Evolutionary conservation across 2,329 filamentous ascomycete genomes (phyloP), one percentile per base, ranked within the genome.

Genomic region (Blastomyces gilchristii): DNA sequence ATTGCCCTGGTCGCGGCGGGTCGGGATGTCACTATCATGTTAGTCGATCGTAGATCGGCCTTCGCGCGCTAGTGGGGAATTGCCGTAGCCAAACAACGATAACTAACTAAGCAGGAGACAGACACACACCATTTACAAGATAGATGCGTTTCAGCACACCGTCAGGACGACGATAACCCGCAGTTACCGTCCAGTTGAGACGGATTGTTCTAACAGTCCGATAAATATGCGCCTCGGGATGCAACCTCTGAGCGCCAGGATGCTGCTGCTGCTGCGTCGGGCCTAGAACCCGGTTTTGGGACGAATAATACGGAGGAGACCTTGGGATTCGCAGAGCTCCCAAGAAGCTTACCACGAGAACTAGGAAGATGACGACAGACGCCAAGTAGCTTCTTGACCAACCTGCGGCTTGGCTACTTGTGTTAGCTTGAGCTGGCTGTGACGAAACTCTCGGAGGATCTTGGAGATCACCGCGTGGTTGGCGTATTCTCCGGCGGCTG

Each of bases 141-240:
- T 80, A 81, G 3, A 83, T 74, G 0, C 68, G 66, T 66, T 82
- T 82, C n/a, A 71, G 65, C 0, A 83, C 81, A 0, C 82, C 81
- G 67, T 84, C 81, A 6, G 80, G 79, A 2, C 74, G 72, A n/a
- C 73, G 69, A 37, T 68, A 45, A 0, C 66, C 74, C 22, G 73
- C 71, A 2, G 75, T 79, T 18, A 82, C 72, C 16, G 70, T 74
- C 78, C 78, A 82, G 61, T 73, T 64, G 37, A 75, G 68, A 43
- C 69, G 68, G n/a, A 73, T 70, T 7, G 72, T 76, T 3, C 47
- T 67, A 0, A 76, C 63, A 1, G 66, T 59, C 16, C 80, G 75
- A 52, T 70, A 69, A 4, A 74, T 64, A 68, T 82, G 78, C 22
- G 77, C 68, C 49, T 79, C 69, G 0, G 80, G 79, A 65, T 78